Percentiles rank a stretch among this genome's conserved stretches.
These are phyloP conservation scores for Colletotrichum spaethianum DNA, from an alignment of 2,329 filamentous ascomycete species.

Conservation along the genomic window DNA sequence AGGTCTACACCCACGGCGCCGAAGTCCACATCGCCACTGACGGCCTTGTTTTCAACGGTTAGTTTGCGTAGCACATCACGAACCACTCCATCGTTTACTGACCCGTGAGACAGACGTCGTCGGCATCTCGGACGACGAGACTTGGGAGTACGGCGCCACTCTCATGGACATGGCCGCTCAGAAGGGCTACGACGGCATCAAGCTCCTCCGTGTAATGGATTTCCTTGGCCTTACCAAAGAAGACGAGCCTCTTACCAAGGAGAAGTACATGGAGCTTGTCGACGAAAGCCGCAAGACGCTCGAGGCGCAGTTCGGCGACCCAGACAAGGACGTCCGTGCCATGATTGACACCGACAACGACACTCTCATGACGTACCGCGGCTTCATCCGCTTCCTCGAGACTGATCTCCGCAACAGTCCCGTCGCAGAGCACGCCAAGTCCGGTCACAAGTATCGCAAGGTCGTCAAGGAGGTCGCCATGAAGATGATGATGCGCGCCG, in stretches of 20 bases:
- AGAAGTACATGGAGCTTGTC: conserved; percentile 33
- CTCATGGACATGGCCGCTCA: conserved; percentile 53
- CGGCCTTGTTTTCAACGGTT: conserved; percentile 53
- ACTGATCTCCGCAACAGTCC: conserved; percentile 38
- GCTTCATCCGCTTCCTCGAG: conserved; percentile 43
- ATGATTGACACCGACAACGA: conserved; percentile 43
- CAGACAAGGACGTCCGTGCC: conserved; percentile 33
- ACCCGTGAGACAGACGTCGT: conserved; percentile 54
- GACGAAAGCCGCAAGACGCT: conserved; percentile 33
- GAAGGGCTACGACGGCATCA: conserved; percentile 50
- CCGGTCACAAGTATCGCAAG: conserved; percentile 42
- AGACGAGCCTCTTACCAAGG: conserved; percentile 38
- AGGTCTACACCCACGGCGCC: conserved; percentile 56
- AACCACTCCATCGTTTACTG: not conserved
- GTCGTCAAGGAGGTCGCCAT: conserved; percentile 42
- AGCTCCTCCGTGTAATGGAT: conserved; percentile 55
- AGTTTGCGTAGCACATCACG: not conserved
- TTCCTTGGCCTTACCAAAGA: conserved; percentile 46
- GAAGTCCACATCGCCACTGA: conserved; percentile 59
- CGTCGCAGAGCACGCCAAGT: conserved; percentile 25
- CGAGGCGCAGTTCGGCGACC: conserved; percentile 37
- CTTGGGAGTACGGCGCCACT: conserved; percentile 56
- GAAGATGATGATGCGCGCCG: conserved; percentile 42
- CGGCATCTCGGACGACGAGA: conserved; percentile 55
- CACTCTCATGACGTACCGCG: conserved; percentile 42